phyloP scores from a whole-genome alignment of 2,329 filamentous ascomycete genomes.

The Ascosphaera aggregata region DNA sequence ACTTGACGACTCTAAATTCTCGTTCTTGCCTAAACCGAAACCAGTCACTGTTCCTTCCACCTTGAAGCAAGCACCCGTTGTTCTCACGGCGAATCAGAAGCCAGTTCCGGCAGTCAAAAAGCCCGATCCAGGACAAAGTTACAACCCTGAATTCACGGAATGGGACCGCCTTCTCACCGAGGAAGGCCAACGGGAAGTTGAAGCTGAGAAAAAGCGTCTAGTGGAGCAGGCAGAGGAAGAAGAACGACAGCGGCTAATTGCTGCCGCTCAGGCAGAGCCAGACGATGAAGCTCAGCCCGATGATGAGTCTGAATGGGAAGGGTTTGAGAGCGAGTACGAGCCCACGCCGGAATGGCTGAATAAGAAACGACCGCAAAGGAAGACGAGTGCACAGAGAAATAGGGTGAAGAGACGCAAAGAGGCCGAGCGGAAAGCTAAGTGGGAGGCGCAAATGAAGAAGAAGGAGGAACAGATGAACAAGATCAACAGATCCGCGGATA shows the following conservation, averaged over 20 bases:
- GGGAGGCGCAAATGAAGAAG: constrained; percentile 51
- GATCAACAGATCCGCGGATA: constrained; percentile 43
- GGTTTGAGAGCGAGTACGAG: constrained; percentile 57
- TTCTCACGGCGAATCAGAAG: constrained; percentile 64
- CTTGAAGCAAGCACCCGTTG: constrained; percentile 52
- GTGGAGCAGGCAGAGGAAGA: constrained; percentile 42
- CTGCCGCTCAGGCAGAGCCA: constrained; percentile 33
- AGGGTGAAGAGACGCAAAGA: constrained; percentile 74
- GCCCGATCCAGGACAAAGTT: constrained; percentile 65
- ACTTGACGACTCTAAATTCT: constrained; percentile 28
- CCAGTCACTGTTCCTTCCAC: constrained; percentile 50
- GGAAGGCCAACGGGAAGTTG: constrained; percentile 58
- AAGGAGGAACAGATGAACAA: constrained; percentile 47
- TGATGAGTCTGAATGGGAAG: constrained; percentile 81
- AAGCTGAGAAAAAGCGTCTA: constrained; percentile 52
- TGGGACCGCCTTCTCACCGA: constrained; percentile 55
- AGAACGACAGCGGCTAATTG: constrained; percentile 42
- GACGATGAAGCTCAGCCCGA: constrained; percentile 57
- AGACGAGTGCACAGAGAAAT: constrained; percentile 71
- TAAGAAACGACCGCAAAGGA: constrained; percentile 57
- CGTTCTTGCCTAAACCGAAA: constrained; percentile 43
- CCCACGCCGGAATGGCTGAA: constrained; percentile 41
- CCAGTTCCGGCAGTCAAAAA: constrained; percentile 52
- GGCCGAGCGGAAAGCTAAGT: constrained; percentile 51
- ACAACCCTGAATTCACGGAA: constrained; percentile 74